phyloP scores from a whole-genome alignment of 495 filamentous ascomycete species.

The Massariosphaeria phaeospora region DNA sequence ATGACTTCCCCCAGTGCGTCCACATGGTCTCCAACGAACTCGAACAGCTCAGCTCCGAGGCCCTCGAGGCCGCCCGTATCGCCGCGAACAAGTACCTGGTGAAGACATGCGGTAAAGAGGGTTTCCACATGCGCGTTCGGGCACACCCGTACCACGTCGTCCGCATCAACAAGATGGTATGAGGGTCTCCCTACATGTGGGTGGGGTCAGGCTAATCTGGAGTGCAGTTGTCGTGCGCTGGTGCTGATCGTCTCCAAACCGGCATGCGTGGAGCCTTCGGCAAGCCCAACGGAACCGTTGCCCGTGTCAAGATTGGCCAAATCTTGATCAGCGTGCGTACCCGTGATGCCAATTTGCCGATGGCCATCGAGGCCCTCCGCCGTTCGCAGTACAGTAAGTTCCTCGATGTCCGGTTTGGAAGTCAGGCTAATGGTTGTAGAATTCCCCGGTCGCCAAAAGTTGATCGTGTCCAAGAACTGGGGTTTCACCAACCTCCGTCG shows the following conservation, averaged over 20 bases:
- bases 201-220: no score
- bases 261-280: conserved; percentile 99
- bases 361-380: conserved; percentile 95
- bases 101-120: conserved; percentile 96
- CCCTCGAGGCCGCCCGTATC: conserved; percentile 97
- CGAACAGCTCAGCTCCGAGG: conserved; percentile 97
- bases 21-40: conserved; percentile 99
- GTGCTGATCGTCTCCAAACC: conserved; percentile 99
- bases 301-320: conserved; percentile 99
- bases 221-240: conserved; percentile 99
- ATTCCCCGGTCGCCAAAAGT: conserved; percentile 99
- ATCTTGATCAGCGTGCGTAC: conserved; percentile 95
- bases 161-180: conserved; percentile 99
- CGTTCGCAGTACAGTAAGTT: conserved; percentile 80
- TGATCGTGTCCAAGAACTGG: conserved; percentile 99
- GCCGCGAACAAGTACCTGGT: conserved; percentile 71
- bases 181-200: no score
- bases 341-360: conserved; percentile 82
- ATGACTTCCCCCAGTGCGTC: conserved; percentile 91
- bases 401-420: not conserved
- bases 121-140: conserved; percentile 97
- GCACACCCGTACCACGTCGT: conserved; percentile 99
- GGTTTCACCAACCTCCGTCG: conserved; percentile 97
- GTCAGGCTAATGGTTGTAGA: not conserved
- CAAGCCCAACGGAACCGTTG: conserved; percentile 96